Base-by-base conservation (phyloP, 495 filamentous ascomycete genomes). In the Hypoxylon lenormandii region DNA sequence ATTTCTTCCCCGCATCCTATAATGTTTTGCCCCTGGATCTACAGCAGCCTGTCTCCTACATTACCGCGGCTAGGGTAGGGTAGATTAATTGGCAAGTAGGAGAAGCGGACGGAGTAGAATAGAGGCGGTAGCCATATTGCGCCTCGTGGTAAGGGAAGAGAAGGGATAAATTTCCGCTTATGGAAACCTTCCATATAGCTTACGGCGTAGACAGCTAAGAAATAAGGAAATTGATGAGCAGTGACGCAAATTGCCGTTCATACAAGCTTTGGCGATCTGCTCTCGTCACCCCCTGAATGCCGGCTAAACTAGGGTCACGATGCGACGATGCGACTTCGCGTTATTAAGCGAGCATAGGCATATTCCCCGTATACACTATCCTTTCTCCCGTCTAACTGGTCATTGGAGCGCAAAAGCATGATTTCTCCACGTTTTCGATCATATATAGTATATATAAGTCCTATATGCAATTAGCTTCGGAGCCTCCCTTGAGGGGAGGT, bases 241-340 rank as follows among this genome's bases (percentile, higher is more conserved):
- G 42, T 43, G 33, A 48, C 26, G 37, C 47, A 45, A 55, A 66
- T 49, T 60, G 50, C 64, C 57, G 65, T 62, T 69, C 56, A 68
- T 62, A 68, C 57, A 68, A 68, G 58, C 58, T 68, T 61, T 59
- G 36, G 19, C 5, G 62, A 59, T 58, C 53, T 42, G 19, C n/a
- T 48, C 58, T 43, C 36, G 30, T 16, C 4, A 16, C 3, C 38
- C 3, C 38, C 48, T 57, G 26, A 6, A 15, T 5, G 7, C 37
- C 63, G 63, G 63, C 54, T 66, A 66, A 66, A 65, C 30, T 26
- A 5, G 23, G 4, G 10, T 7, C 6, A 8, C 5, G 26, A 3
- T 28, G 26, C 26, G 26, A 54, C 46, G 37, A 30, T 66, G 47
- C 30, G 13, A 54, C 55, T 26, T 21, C 47, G 18, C n/a, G 38